Evolutionary conservation across 2,329 filamentous ascomycete genomes (phyloP).

Genomic region (Raffaelea arxii): DNA sequence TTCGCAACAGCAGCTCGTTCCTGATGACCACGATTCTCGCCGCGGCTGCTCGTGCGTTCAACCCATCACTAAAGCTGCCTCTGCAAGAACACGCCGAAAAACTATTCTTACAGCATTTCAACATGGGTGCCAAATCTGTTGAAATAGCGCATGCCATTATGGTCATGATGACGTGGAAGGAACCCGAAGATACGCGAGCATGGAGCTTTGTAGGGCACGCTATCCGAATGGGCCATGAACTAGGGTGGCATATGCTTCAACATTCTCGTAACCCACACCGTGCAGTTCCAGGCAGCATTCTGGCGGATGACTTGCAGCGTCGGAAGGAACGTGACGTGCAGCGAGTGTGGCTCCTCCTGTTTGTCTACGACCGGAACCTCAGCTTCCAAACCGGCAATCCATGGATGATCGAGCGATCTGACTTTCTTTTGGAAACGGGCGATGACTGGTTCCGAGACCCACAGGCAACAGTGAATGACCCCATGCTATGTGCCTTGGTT

Average conservation of each 20-base stretch:
- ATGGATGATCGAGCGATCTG: constrained; percentile 29
- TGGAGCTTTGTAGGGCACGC: constrained; percentile 29
- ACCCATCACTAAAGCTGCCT: background rate
- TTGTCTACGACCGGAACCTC: constrained; percentile 18
- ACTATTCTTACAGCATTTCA: constrained; percentile 20
- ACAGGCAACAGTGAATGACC: constrained; percentile 14
- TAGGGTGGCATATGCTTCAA: background rate
- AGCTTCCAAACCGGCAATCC: constrained; percentile 30
- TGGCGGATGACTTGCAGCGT: background rate
- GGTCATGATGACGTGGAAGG: constrained; percentile 30
- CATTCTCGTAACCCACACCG: too few species aligned
- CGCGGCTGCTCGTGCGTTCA: background rate
- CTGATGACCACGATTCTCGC: background rate
- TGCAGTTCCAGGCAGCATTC: too few species aligned
- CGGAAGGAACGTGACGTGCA: background rate
- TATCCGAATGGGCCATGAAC: constrained; percentile 23
- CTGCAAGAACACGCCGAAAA: constrained; percentile 2
- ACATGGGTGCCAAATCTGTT: constrained; percentile 23
- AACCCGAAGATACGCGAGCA: constrained; percentile 27
- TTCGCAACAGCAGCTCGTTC: background rate
- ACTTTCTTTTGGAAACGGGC: constrained; percentile 25
- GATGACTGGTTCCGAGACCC: constrained; percentile 23
- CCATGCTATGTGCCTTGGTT: background rate
- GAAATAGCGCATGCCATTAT: constrained; percentile 29
- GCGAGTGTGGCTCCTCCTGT: background rate